Percentiles rank a stretch among this genome's conserved stretches.
Conservation (phyloP, 2,329 filamentous ascomycete genomes). For the Calycina marina region DNA sequence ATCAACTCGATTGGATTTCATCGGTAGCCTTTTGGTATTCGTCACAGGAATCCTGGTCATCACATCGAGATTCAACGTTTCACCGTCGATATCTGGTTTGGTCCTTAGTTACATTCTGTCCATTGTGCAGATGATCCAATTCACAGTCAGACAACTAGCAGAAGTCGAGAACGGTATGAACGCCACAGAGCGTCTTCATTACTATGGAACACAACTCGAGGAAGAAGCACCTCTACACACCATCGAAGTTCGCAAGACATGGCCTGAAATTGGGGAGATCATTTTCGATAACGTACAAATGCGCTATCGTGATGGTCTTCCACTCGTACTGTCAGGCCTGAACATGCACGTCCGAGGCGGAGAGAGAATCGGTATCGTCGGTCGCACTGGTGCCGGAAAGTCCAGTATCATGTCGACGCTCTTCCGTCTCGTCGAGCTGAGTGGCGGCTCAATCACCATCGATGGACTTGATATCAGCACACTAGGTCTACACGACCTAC, state of each 20-base stretch:
- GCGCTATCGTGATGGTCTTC: slow-evolving; percentile 59
- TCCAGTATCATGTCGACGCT: slow-evolving; percentile 72
- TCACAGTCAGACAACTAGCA: slow-evolving; percentile 82
- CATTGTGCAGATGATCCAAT: slow-evolving; percentile 92
- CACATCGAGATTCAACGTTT: slow-evolving; percentile 73
- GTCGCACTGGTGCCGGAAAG: slow-evolving; percentile 71
- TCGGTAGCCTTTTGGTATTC: slow-evolving; percentile 76
- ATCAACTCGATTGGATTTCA: slow-evolving; percentile 67
- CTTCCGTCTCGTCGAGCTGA: slow-evolving; percentile 60
- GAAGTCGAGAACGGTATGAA: slow-evolving; percentile 99
- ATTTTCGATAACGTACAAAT: slow-evolving; percentile 62
- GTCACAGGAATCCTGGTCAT: slow-evolving; percentile 81
- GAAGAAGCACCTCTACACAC: slow-evolving; percentile 79
- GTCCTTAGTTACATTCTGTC: slow-evolving; percentile 87
- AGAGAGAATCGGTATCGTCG: slow-evolving; percentile 69
- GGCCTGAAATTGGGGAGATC: slow-evolving; percentile 81
- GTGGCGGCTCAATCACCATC: slow-evolving; percentile 45
- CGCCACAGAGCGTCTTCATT: slow-evolving; percentile 77
- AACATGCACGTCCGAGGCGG: slow-evolving; percentile 59
- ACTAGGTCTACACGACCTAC: slow-evolving; percentile 60
- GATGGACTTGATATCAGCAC: slow-evolving; percentile 57
- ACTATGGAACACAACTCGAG: slow-evolving; percentile 77
- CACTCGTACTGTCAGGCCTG: slow-evolving; percentile 57
- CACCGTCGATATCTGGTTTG: slow-evolving; percentile 72
- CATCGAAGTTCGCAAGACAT: slow-evolving; percentile 53